Conservation (phyloP, 2,329 filamentous ascomycete genomes). For the Penicillium sp. region DNA sequence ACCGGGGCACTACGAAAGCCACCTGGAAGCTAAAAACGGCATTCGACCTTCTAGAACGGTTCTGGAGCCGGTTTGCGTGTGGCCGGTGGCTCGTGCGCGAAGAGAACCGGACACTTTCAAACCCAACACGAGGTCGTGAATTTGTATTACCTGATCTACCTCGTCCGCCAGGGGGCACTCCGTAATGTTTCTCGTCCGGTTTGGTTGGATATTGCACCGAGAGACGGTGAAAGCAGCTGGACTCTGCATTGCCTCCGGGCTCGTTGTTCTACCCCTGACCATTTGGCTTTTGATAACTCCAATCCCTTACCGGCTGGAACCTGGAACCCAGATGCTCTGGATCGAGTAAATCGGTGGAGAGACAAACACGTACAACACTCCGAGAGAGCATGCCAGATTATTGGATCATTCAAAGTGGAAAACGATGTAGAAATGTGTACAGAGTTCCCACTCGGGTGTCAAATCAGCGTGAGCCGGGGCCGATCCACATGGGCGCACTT, state of each 20-base stretch:
- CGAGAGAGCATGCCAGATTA: conserved; percentile 1
- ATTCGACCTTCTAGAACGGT: conserved; percentile 23
- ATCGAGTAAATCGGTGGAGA: not conserved
- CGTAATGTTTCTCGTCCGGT: conserved; percentile 3
- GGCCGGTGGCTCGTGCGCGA: conserved; percentile 9
- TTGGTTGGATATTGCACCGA: conserved; percentile 17
- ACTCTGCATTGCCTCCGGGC: not conserved
- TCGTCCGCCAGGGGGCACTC: not conserved
- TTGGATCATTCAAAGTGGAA: conserved; percentile 9
- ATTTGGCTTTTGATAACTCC: not conserved
- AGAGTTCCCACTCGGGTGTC: conserved; percentile 11
- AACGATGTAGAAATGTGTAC: conserved; percentile 8
- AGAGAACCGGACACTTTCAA: not conserved
- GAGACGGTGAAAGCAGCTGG: not conserved
- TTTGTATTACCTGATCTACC: conserved; percentile 7
- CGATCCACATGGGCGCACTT: conserved; percentile 21
- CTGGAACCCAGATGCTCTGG: not conserved
- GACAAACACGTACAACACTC: conserved; percentile 1
- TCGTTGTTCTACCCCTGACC: not conserved
- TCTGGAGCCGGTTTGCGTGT: conserved; percentile 10
- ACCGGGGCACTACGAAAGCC: conserved; percentile 9
- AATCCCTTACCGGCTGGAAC: not conserved
- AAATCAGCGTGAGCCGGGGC: conserved; percentile 18
- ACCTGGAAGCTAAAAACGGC: conserved; percentile 12
- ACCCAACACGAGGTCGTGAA: not conserved